These are phyloP conservation scores for Mortierella sp. DNA, from an alignment of 371 early-diverging fungal species.

Conservation along the genomic window DNA sequence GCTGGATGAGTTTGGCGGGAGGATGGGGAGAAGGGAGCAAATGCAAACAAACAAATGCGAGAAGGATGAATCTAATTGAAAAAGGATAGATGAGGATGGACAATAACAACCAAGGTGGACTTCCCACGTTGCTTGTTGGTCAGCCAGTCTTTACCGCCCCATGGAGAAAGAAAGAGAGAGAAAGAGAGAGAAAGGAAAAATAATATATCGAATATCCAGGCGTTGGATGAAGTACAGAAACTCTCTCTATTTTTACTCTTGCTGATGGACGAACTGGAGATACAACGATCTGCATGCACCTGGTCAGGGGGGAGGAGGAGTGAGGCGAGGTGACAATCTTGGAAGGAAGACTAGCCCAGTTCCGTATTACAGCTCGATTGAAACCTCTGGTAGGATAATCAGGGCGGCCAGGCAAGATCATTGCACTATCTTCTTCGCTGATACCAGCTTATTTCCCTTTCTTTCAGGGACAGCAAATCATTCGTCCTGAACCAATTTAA, in stretches of 20 bases:
- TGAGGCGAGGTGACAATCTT: too few species aligned
- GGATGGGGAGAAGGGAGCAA: not conserved
- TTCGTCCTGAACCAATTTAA: too few species aligned
- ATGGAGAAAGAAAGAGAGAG: not conserved
- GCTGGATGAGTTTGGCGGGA: not conserved
- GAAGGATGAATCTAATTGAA: not conserved
- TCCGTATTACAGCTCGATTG: too few species aligned
- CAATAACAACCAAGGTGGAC: not conserved
- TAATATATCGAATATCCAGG: not conserved
- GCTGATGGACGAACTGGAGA: not conserved
- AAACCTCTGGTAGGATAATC: too few species aligned
- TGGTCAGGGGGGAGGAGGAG: not conserved
- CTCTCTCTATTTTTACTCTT: slow-evolving; percentile 3
- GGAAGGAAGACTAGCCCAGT: too few species aligned
- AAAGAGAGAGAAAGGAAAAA: not conserved
- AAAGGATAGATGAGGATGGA: not conserved
- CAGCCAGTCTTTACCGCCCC: not conserved
- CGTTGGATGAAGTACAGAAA: not conserved
- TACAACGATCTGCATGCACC: slow-evolving; percentile 4
- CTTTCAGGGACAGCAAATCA: too few species aligned
- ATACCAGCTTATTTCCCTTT: too few species aligned
- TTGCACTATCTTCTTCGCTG: too few species aligned
- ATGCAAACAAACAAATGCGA: not conserved
- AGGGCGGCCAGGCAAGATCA: too few species aligned
- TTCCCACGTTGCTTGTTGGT: not conserved